Evolutionary conservation across 192 early-diverging fungal genomes (phyloP).

Genomic region (Dissophora globulifera): DNA sequence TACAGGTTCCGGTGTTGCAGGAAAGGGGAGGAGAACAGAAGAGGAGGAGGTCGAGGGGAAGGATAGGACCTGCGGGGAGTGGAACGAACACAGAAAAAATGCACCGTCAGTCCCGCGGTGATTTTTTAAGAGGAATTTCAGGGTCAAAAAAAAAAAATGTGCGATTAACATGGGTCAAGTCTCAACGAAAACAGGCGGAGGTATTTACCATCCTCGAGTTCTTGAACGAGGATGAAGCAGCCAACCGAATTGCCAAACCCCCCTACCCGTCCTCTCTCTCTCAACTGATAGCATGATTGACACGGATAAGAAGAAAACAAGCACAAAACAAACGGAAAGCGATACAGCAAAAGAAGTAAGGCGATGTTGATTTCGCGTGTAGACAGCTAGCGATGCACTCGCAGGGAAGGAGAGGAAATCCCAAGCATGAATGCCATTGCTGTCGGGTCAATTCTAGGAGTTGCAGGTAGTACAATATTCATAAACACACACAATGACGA

Average conservation of each 20-base stretch:
- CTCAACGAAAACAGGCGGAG: not conserved
- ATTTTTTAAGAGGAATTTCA: not conserved
- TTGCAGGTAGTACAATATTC: not conserved
- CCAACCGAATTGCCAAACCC: not conserved
- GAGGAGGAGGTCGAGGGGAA: no score
- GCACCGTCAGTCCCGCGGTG: not conserved
- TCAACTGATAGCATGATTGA: not conserved
- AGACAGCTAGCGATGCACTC: not conserved
- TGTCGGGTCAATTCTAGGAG: constrained; percentile 1
- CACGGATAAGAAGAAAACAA: not conserved
- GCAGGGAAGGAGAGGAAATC: not conserved
- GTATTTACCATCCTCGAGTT: no score
- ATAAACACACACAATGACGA: constrained; percentile 27
- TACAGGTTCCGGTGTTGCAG: constrained; percentile 7
- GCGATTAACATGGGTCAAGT: not conserved
- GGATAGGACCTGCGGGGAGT: not conserved
- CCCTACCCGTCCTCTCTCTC: no score
- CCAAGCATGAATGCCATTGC: constrained; percentile 18
- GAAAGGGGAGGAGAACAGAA: not conserved
- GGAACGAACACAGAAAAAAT: no score
- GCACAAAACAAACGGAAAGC: no score
- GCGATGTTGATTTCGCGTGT: not conserved
- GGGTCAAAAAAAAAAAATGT: constrained; percentile 1
- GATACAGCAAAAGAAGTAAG: constrained; percentile 4
- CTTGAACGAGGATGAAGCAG: no score